Conservation (phyloP, 768 basidiomycete genomes). For the Artomyces pyxidatus region DNA sequence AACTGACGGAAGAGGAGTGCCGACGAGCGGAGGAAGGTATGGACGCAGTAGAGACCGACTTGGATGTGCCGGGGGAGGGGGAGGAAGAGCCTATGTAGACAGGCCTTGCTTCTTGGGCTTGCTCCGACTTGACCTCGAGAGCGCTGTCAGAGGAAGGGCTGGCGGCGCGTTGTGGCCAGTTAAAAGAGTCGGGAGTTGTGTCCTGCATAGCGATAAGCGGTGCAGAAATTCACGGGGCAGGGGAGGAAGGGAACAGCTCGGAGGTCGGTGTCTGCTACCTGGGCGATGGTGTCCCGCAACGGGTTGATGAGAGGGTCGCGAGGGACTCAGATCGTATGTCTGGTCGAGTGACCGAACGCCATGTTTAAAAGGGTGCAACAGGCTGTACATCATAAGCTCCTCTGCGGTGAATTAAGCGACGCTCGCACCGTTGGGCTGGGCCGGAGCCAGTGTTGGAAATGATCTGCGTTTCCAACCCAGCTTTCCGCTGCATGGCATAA, state of each 20-base stretch:
- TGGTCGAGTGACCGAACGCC: slow-evolving; percentile 12
- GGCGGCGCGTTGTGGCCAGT: slow-evolving; percentile 23
- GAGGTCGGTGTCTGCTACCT: slow-evolving; percentile 17
- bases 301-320: slow-evolving; percentile 27
- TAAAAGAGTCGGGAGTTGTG: slow-evolving; percentile 20
- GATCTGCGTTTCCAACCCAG: slow-evolving; percentile 13
- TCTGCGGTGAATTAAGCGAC: slow-evolving; percentile 17
- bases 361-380: slow-evolving; percentile 19
- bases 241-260: slow-evolving; percentile 9
- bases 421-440: slow-evolving; percentile 10
- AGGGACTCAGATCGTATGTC: slow-evolving; percentile 23
- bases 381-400: slow-evolving; percentile 17
- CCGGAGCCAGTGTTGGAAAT: slow-evolving; percentile 9
- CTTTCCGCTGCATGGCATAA: slow-evolving; percentile 10
- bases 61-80: slow-evolving; percentile 12
- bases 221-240: slow-evolving; percentile 15
- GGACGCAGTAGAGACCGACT: slow-evolving; percentile 5
- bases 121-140: slow-evolving; percentile 10
- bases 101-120: slow-evolving; percentile 10
- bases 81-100: slow-evolving; percentile 43
- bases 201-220: slow-evolving; percentile 22
- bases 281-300: slow-evolving; percentile 19
- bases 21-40: slow-evolving; percentile 9
- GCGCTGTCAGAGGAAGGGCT: slow-evolving; percentile 18
- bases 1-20: slow-evolving; percentile 4